These are phyloP conservation scores for Selenicereus undatus DNA, from an alignment of 148 eudicot species.

Conservation along the genomic window DNA sequence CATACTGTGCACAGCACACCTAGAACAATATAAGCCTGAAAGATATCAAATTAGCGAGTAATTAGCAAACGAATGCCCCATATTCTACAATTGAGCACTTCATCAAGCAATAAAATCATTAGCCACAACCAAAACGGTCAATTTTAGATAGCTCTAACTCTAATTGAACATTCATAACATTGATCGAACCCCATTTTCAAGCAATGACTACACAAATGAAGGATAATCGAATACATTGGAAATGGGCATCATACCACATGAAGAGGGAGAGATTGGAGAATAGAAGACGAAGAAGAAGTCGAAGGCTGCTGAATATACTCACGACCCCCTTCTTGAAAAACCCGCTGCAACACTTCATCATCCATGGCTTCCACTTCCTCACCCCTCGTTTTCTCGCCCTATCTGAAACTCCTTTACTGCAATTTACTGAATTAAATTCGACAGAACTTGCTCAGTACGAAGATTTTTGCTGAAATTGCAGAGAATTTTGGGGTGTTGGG, in stretches of 20 bases:
- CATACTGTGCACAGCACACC: background rate
- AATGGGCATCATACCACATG: constrained; percentile 62
- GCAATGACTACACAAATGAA: background rate
- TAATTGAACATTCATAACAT: background rate
- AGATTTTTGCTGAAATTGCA: background rate
- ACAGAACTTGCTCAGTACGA: background rate
- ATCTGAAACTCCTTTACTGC: background rate
- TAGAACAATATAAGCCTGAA: background rate
- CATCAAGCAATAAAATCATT: background rate
- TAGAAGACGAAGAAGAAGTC: constrained; percentile 80
- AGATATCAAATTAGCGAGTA: background rate
- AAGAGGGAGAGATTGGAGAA: constrained; percentile 95
- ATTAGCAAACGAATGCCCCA: background rate
- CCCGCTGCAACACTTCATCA: constrained; percentile 81
- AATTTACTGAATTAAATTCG: background rate
- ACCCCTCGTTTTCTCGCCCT: background rate
- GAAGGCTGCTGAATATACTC: constrained; percentile 78
- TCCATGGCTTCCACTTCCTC: constrained; percentile 45
- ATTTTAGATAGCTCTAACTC: background rate
- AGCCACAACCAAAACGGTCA: background rate
- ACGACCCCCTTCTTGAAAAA: constrained; percentile 81
- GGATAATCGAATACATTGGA: background rate
- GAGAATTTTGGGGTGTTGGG: background rate
- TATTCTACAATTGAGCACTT: background rate
- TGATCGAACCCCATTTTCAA: background rate